Percentiles rank a stretch among this genome's conserved stretches.
phyloP scores from a whole-genome alignment of 164 flowering plant species.

The Chloranthus sessilifolius region DNA sequence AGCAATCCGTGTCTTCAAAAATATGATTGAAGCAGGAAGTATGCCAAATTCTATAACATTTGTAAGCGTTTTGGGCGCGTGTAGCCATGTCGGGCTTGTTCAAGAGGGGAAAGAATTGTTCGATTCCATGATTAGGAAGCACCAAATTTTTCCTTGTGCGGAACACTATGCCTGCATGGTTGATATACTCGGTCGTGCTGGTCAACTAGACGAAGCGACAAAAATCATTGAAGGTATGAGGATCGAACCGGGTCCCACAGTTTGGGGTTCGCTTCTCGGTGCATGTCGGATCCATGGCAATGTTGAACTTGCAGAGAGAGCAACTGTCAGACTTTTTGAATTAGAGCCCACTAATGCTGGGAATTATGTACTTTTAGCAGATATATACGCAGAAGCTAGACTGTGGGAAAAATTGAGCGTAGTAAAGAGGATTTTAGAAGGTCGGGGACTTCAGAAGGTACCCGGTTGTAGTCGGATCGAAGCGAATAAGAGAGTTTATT shows the following conservation, averaged over 20 bases:
- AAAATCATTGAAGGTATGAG: slow-evolving; percentile 13
- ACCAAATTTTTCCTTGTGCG: slow-evolving; percentile 4
- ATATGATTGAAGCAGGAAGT: slow-evolving; percentile 10
- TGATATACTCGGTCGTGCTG: slow-evolving; percentile 25
- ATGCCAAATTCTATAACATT: slow-evolving; percentile 14
- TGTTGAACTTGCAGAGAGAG: slow-evolving; percentile 17
- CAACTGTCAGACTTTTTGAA: slow-evolving; percentile 11
- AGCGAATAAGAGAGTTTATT: slow-evolving; percentile 8
- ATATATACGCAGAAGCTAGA: slow-evolving; percentile 5
- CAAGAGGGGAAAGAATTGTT: slow-evolving; percentile 14
- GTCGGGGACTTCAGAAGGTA: slow-evolving; percentile 8
- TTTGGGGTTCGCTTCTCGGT: slow-evolving; percentile 24
- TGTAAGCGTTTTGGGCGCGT: slow-evolving; percentile 17
- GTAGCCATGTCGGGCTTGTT: slow-evolving; percentile 20
- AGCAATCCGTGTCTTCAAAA: slow-evolving; percentile 9
- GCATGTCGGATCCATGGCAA: slow-evolving; percentile 21
- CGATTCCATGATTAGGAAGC: slow-evolving; percentile 4
- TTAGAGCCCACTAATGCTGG: slow-evolving; percentile 22
- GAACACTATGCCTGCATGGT: slow-evolving; percentile 25
- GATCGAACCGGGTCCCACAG: slow-evolving; percentile 14
- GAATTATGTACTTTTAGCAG: slow-evolving; percentile 16
- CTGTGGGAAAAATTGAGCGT: slow-evolving; percentile 8
- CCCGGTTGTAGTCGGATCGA: slow-evolving; percentile 20
- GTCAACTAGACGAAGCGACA: slow-evolving; percentile 17
- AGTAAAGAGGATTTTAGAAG: slow-evolving; percentile 12